Conservation (phyloP, 768 basidiomycete species). For the Ramaria sp. region DNA sequence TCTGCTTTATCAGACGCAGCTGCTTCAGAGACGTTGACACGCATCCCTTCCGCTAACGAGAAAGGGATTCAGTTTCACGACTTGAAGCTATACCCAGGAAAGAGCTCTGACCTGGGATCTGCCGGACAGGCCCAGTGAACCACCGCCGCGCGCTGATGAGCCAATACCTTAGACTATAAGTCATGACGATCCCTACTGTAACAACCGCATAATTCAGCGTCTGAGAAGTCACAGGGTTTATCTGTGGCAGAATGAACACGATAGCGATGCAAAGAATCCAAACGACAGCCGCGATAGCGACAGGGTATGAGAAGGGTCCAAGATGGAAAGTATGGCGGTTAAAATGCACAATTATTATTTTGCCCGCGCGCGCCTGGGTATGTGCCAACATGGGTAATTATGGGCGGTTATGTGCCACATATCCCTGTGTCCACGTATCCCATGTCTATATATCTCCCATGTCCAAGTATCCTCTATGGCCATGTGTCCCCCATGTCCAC, state of each 20-base stretch:
- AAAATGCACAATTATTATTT: too few species aligned
- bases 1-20: constrained; percentile 16
- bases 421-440: too few species aligned
- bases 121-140: constrained; percentile 62
- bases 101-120: constrained; percentile 40
- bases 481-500: too few species aligned
- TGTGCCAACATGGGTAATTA: too few species aligned
- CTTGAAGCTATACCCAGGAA: background rate
- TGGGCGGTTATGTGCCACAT: too few species aligned
- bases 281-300: constrained; percentile 42
- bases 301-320: constrained; percentile 50
- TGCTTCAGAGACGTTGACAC: constrained; percentile 37
- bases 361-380: too few species aligned
- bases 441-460: too few species aligned
- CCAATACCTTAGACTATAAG: constrained; percentile 62
- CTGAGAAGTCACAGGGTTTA: constrained; percentile 60
- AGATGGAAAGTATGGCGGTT: constrained; percentile 75
- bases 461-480: too few species aligned
- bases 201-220: too few species aligned
- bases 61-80: background rate
- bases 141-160: constrained; percentile 57
- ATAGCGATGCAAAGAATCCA: constrained; percentile 72
- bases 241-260: constrained; percentile 61
- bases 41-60: constrained; percentile 35
- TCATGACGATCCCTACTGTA: constrained; percentile 62